Conservation (phyloP, 1,284 basidiomycete genomes). For the Pseudozyma pruni region DNA sequence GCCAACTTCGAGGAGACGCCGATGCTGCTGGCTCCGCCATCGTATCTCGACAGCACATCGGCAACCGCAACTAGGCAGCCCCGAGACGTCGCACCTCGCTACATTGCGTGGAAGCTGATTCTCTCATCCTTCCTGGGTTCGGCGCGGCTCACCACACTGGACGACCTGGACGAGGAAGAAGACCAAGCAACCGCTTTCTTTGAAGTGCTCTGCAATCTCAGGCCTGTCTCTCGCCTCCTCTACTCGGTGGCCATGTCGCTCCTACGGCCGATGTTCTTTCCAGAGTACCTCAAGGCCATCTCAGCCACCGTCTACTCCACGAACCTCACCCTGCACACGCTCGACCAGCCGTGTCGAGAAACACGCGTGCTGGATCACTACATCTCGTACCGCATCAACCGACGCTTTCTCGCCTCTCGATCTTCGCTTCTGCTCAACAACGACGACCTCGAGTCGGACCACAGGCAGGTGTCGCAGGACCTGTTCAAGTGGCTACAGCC, state of each 20-base stretch:
- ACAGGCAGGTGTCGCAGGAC: constrained; percentile 36
- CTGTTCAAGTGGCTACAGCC: constrained; percentile 49
- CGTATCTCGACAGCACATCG: constrained; percentile 34
- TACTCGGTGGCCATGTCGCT: constrained; percentile 36
- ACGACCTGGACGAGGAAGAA: constrained; percentile 28
- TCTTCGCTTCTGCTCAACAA: constrained; percentile 39
- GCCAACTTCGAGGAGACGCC: constrained; percentile 41
- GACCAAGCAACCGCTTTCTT: constrained; percentile 14
- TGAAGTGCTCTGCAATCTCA: constrained; percentile 27
- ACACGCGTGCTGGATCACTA: constrained; percentile 45
- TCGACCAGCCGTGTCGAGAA: constrained; percentile 27
- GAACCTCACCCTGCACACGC: constrained; percentile 5
- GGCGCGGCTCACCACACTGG: neutral
- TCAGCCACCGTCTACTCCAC: constrained; percentile 30
- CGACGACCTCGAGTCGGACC: constrained; percentile 38
- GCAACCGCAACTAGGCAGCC: neutral
- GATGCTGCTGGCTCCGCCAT: constrained; percentile 29
- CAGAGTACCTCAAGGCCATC: constrained; percentile 28
- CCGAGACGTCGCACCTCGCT: constrained; percentile 20
- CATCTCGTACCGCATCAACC: constrained; percentile 37
- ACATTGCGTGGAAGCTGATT: constrained; percentile 30
- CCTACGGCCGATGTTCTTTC: constrained; percentile 24
- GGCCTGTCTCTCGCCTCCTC: constrained; percentile 32
- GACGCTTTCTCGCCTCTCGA: constrained; percentile 14
- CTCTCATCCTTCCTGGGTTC: constrained; percentile 3